Percentiles rank a stretch among this genome's conserved stretches.
Evolutionary conservation across 768 basidiomycete genomes (phyloP).

Genomic region (Lentinus brumalis): DNA sequence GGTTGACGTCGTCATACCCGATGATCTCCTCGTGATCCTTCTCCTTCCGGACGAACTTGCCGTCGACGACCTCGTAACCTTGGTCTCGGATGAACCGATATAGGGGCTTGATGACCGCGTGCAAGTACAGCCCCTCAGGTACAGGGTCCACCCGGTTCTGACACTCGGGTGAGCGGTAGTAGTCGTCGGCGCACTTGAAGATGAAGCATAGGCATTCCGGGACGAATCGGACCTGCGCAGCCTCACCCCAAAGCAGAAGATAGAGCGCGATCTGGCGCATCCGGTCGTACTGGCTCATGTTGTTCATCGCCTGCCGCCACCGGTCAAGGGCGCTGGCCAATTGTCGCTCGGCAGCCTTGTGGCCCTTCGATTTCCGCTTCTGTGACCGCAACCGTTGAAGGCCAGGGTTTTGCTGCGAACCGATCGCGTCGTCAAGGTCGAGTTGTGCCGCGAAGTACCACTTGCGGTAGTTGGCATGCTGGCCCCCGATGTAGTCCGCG

Average conservation of each 20-base stretch:
- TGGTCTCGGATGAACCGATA: slow-evolving; percentile 98
- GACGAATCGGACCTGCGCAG: slow-evolving; percentile 93
- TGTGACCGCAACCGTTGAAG: slow-evolving; percentile 80
- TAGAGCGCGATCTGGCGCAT: slow-evolving; percentile 95
- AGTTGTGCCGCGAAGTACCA: slow-evolving; percentile 99
- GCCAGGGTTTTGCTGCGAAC: slow-evolving; percentile 89
- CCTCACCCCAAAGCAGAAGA: slow-evolving; percentile 97
- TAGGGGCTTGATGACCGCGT: slow-evolving; percentile 87
- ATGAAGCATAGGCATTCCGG: slow-evolving; percentile 99
- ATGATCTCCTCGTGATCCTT: slow-evolving; percentile 92
- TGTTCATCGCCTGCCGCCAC: slow-evolving; percentile 98
- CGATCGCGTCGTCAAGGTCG: slow-evolving; percentile 96
- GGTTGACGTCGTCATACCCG: slow-evolving; percentile 99
- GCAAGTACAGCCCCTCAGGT: slow-evolving; percentile 93
- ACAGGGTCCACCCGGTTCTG: slow-evolving; percentile 91
- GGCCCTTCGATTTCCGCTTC: slow-evolving; percentile 50
- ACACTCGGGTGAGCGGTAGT: slow-evolving; percentile 98
- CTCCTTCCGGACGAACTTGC: slow-evolving; percentile 92
- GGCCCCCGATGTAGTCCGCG: slow-evolving; percentile 98
- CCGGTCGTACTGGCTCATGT: slow-evolving; percentile 98
- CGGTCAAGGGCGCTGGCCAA: slow-evolving; percentile 85
- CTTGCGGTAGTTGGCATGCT: slow-evolving; percentile 98
- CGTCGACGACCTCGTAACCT: slow-evolving; percentile 94
- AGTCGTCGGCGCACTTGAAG: slow-evolving; percentile 99
- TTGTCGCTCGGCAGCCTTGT: slow-evolving; percentile 60